Evolutionary conservation across 805 yeast species (phyloP), one percentile per base, ranked within the genome.

Genomic region (Clavispora asparagi): DNA sequence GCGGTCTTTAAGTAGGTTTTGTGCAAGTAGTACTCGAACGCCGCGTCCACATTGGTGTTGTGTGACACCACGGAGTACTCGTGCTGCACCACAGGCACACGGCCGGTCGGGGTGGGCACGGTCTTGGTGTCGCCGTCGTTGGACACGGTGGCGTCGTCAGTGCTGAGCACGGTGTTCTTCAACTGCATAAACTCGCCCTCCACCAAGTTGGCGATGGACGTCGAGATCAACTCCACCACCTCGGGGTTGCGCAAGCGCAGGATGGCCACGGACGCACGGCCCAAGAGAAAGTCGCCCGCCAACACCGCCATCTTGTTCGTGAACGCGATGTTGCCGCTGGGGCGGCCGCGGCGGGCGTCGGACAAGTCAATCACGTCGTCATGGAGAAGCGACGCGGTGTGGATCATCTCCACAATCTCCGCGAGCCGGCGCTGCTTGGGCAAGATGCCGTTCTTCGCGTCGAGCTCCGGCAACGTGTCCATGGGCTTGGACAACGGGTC

Each of bases 121-220:
- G 54, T 51, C 65, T 77, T 58, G 40, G 59, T 42, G 42, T 71
- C 77, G 4, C 76, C 75, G 45, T 70, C 78, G 51, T 78, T 87
- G 47, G 74, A 70, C 17, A 73, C 64, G 29, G 71, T 61, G 42
- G 74, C 61, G 30, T 79, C 80, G 49, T 73, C 78, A 40, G 54
- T 54, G 48, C 57, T 66, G 37, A 85, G 70, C 7, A 91, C 94
- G 0, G 97, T 89, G 67, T 94, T 94, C 57, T 92, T 91, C 72
- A 94, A 78, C 70, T 94, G 99, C 98, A 94, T 94, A 64, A 94
- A 92, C 69, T 94, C 99, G 42, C 99, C 99, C 69, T 94, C 99
- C 1, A 94, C 98, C 49, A 94, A 75, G 63, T 94, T 94, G 11
- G 98, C 99, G 62, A 94, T 94, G 29, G 97, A 86, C 12, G 97